Evolutionary conservation across 1,284 basidiomycete genomes (phyloP), one percentile per base, ranked within the genome.

Genomic region (Ustilago curta): DNA sequence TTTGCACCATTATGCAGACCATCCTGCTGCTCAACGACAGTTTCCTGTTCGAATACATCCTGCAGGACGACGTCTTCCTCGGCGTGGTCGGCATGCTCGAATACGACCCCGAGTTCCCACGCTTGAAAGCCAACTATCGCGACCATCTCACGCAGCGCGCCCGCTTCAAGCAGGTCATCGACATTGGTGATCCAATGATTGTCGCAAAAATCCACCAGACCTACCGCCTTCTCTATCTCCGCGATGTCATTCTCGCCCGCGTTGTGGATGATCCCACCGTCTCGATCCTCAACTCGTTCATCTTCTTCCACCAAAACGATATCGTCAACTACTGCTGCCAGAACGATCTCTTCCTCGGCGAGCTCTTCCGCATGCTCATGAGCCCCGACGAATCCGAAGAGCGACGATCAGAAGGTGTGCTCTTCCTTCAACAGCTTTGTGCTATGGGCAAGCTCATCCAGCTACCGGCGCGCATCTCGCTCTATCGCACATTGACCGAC

Each of bases 271-370:
- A 99, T 85, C 92, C 94, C 1, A 97, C 95, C 0, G 97, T 97
- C 88, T 95, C 95, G 79, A 94, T 97, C 79, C 90, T 99, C 80
- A 97, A 95, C 86, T 94, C 94, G 18, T 93, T 94, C 86, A 94
- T 99, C 84, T 96, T 98, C 84, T 99, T 96, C 89, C 97, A 98
- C 86, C 96, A 99, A 86, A 95, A 96, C 81, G 96, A 99, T 86
- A 98, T 99, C 82, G 94, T 98, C 83, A 91, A 89, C 58, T 91
- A 96, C 84, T 90, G 97, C 50, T 92, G 95, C 82, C 89, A 88
- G 61, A 93, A 95, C 82, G 89, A 89, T 6, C 83, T 86, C 6
- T 92, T 97, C 84, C 87, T 98, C 29, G 87, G 88, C 37, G 91
- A 94, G 59, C 88, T 97, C 27, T 92, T 95, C 51, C 87, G 88